phyloP scores from a whole-genome alignment of 2,329 filamentous ascomycete species.

The Fusarium neocosmosporiellum region DNA sequence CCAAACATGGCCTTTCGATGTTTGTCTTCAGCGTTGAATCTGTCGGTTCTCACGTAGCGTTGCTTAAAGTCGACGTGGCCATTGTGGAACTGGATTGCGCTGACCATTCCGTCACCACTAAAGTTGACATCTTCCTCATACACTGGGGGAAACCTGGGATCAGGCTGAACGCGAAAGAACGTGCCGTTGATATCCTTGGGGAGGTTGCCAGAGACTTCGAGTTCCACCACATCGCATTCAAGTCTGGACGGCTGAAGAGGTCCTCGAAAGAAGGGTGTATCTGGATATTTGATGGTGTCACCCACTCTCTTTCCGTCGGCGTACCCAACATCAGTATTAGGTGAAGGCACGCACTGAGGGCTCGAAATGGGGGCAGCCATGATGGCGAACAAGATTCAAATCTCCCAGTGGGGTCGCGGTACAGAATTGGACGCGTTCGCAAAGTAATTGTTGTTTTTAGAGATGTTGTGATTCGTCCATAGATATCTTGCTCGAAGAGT shows the following conservation, averaged over 20 bases:
- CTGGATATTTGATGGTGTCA: not conserved
- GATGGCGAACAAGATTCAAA: not conserved
- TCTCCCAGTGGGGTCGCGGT: not conserved
- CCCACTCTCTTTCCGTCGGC: not conserved
- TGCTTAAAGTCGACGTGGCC: slow-evolving; percentile 14
- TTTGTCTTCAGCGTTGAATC: not conserved
- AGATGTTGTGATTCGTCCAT: not conserved
- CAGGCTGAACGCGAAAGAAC: slow-evolving; percentile 26
- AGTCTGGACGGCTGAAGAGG: slow-evolving; percentile 6
- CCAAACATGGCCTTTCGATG: slow-evolving; percentile 15
- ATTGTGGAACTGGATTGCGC: slow-evolving; percentile 1
- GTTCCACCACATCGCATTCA: slow-evolving; percentile 10
- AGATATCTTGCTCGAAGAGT: not conserved
- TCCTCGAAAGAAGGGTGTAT: slow-evolving; percentile 6
- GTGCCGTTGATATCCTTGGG: slow-evolving; percentile 22
- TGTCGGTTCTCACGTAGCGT: slow-evolving; percentile 16
- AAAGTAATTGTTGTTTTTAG: not conserved
- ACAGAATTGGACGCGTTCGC: not conserved
- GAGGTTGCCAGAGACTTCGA: not conserved
- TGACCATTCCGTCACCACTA: slow-evolving; percentile 25
- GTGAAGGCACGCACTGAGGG: not conserved
- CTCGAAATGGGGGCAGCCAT: not conserved
- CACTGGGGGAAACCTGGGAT: slow-evolving; percentile 19
- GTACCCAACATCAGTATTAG: not conserved
- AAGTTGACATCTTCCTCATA: slow-evolving; percentile 26